phyloP scores from a whole-genome alignment of 768 basidiomycete species.

The Tricholoma sp. region DNA sequence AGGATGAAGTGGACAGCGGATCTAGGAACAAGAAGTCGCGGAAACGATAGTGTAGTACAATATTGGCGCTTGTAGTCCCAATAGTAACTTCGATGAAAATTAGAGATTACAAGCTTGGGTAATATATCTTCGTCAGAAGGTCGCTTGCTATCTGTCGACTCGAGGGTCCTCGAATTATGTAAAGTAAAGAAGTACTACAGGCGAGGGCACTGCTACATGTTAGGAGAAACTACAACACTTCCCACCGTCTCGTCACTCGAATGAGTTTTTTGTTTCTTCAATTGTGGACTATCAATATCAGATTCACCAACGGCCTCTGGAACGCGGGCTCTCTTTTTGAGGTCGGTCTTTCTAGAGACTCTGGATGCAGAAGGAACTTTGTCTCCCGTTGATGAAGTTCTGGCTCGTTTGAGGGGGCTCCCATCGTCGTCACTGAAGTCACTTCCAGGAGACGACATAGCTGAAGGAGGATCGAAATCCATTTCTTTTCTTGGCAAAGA shows the following conservation, averaged over 20 bases:
- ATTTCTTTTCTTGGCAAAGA: conserved; percentile 15
- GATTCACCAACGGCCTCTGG: conserved; percentile 19
- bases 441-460: conserved; percentile 20
- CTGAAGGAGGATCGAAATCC: conserved; percentile 18
- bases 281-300: conserved; percentile 24
- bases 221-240: neutral
- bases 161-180: neutral
- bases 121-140: no score
- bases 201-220: neutral
- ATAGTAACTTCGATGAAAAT: neutral
- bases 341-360: conserved; percentile 1
- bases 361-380: conserved; percentile 7
- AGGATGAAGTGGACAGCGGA: conserved; percentile 25
- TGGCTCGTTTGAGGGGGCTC: conserved; percentile 21
- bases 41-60: neutral
- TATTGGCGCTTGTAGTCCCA: no score
- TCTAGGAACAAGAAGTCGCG: conserved; percentile 30
- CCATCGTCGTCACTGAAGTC: conserved; percentile 24
- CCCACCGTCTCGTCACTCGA: neutral
- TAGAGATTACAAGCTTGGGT: neutral
- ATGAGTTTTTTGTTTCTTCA: conserved; percentile 29
- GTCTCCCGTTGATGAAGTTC: conserved; percentile 20
- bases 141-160: no score
- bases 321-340: conserved; percentile 28
- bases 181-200: neutral